phyloP scores from a whole-genome alignment of 2,329 filamentous ascomycete genomes.

The Aspergillus fumigatiaffinis region DNA sequence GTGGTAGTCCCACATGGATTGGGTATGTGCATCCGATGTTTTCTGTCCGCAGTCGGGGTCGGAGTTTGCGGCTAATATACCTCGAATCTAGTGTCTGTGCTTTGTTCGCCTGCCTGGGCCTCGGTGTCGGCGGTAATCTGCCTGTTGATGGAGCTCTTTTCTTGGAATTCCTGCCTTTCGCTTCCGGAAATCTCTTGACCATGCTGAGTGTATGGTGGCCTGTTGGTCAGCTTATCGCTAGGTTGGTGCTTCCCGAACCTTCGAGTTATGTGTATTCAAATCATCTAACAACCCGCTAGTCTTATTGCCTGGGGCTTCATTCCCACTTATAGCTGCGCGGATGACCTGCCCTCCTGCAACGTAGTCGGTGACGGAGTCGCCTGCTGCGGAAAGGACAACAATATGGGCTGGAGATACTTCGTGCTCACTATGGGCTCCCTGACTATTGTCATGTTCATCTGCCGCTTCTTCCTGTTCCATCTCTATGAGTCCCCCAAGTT shows the following conservation, averaged over 20 bases:
- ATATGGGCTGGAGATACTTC: conserved; percentile 72
- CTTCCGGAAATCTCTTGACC: conserved; percentile 69
- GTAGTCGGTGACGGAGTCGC: conserved; percentile 22
- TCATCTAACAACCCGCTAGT: conserved; percentile 12
- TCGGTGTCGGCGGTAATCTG: conserved; percentile 71
- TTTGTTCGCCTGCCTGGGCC: conserved; percentile 59
- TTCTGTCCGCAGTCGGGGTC: conserved; percentile 12
- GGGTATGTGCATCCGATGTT: conserved; percentile 30
- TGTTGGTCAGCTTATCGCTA: conserved; percentile 69
- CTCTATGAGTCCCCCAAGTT: conserved; percentile 85
- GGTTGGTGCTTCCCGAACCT: conserved; percentile 17
- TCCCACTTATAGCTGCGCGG: conserved; percentile 57
- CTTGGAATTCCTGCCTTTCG: conserved; percentile 75
- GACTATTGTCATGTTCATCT: conserved; percentile 72
- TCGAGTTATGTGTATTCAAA: background rate
- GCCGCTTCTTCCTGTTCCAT: conserved; percentile 75
- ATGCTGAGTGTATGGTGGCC: conserved; percentile 87
- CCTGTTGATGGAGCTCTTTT: conserved; percentile 78
- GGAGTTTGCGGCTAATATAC: background rate
- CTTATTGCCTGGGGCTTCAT: conserved; percentile 71
- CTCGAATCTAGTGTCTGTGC: conserved; percentile 48
- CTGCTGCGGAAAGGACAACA: conserved; percentile 50
- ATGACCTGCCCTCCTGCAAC: conserved; percentile 28
- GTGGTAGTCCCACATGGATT: conserved; percentile 65
- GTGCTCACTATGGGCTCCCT: conserved; percentile 65